Base-by-base conservation (phyloP, 805 yeast genomes). In the Saturnispora mendoncae region DNA sequence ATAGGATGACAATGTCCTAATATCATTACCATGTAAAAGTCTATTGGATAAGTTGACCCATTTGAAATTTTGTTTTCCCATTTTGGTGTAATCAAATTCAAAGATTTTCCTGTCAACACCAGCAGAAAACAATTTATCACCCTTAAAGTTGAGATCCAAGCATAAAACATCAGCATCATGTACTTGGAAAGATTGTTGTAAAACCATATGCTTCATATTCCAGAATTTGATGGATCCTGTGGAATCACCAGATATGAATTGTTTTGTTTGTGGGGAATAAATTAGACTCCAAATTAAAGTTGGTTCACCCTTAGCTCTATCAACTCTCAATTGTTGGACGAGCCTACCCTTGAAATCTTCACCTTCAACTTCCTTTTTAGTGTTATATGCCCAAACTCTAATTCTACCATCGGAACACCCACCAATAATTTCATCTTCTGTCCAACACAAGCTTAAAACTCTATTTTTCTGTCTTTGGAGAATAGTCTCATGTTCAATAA, bases 371-470 rank as follows among this genome's bases (percentile, higher is more conserved):
- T 17, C 32, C 4, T 17, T 13, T 8, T 62, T 53, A 6, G 61
- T 68, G 1, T 55, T 53, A 17, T 67, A 62, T 13, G 72, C 64
- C 97, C 97, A 92, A 35, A 83, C 77, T 56, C 96, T 75, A 28
- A 92, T 71, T 55, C 84, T 74, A 18, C 95, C 98, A 60, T 92
- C 97, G 1, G 96, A 84, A 61, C 97, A 92, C 10, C 98, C 98
- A 38, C 96, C 97, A 27, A 92, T 64, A 46, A 69, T 64, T 6
- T 73, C 73, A 49, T 80, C 70, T 15, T 70, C 72, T 44, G 72
- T 72, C 94, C 95, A 92, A 41, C 83, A 72, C 32, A 92, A 58
- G 42, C 85, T 72, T 53, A 92, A 67, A 1, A 92, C 81, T 57
- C 96, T 71, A 36, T 86, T 73, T 42, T 80, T 86, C 56, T 84